Conservation (phyloP, 345 rosid species). For the Rhodamnia rubescens region DNA sequence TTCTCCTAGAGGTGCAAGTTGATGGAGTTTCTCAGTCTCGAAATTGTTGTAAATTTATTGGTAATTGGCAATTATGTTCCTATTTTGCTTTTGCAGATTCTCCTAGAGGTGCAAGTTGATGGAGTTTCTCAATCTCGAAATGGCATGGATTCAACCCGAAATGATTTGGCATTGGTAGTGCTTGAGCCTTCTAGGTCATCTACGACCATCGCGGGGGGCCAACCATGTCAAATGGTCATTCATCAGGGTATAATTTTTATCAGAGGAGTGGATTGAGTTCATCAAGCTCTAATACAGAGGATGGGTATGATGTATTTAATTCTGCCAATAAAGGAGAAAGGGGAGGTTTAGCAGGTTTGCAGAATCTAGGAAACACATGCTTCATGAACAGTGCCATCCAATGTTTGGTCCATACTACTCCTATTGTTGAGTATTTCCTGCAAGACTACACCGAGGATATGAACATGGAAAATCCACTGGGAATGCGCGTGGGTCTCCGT, state of each 20-base stretch:
- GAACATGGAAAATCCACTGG: slow-evolving; percentile 72
- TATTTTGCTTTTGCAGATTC: slow-evolving; percentile 39
- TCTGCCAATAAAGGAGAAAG: slow-evolving; percentile 39
- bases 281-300: slow-evolving; percentile 19
- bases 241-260: slow-evolving; percentile 24
- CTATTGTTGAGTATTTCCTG: slow-evolving; percentile 74
- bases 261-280: slow-evolving; percentile 34
- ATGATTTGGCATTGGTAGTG: slow-evolving; percentile 64
- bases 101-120: slow-evolving; percentile 55
- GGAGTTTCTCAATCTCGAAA: slow-evolving; percentile 22
- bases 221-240: slow-evolving; percentile 58
- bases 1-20: slow-evolving; percentile 61
- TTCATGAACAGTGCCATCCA: slow-evolving; percentile 94
- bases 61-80: background rate
- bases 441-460: slow-evolving; percentile 70
- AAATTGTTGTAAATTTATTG: background rate
- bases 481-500: slow-evolving; percentile 67
- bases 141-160: slow-evolving; percentile 54
- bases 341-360: slow-evolving; percentile 84
- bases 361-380: slow-evolving; percentile 93
- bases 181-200: slow-evolving; percentile 53
- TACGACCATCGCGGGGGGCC: slow-evolving; percentile 81
- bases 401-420: slow-evolving; percentile 85
- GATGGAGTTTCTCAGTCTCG: slow-evolving; percentile 30
- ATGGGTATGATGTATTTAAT: slow-evolving; percentile 25